phyloP scores from a whole-genome alignment of 2,329 filamentous ascomycete genomes.

The Sordariomycetes sp. region DNA sequence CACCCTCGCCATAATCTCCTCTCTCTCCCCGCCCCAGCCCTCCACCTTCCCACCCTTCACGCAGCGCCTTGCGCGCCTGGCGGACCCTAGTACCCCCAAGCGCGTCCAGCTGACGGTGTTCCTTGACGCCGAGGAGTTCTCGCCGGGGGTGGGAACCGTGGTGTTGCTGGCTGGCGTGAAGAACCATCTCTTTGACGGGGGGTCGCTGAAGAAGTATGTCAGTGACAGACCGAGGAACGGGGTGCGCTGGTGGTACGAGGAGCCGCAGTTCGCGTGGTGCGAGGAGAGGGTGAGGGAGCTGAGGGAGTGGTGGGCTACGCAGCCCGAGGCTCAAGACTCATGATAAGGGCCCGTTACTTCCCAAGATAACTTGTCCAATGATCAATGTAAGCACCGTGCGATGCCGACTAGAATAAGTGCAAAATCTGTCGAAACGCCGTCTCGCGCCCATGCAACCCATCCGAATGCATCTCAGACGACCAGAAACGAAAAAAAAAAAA shows the following conservation, averaged over 20 bases:
- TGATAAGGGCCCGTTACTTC: neutral
- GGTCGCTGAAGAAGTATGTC: conserved; percentile 28
- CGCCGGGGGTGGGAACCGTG: conserved; percentile 30
- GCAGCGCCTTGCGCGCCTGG: conserved; percentile 38
- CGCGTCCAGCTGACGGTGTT: conserved; percentile 40
- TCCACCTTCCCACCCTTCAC: conserved; percentile 32
- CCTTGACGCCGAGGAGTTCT: conserved; percentile 34
- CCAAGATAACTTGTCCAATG: too few species aligned
- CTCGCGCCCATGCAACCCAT: too few species aligned
- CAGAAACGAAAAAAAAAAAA: neutral
- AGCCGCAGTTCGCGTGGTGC: conserved; percentile 35
- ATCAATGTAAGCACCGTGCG: too few species aligned
- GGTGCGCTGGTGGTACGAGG: conserved; percentile 36
- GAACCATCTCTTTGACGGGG: conserved; percentile 40
- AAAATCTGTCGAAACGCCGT: too few species aligned
- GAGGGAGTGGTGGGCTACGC: conserved; percentile 26
- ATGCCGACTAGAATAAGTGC: too few species aligned
- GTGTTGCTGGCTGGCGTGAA: conserved; percentile 41
- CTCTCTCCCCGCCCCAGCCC: conserved; percentile 32
- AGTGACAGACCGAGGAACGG: conserved; percentile 22
- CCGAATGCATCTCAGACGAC: neutral
- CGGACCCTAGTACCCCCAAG: conserved; percentile 36
- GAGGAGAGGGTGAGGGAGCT: conserved; percentile 24
- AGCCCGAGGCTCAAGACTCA: neutral
- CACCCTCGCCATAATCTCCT: conserved; percentile 34